A percentile compares a stretch with the other conserved stretches of the same genome.
Conservation (phyloP, 176 grass and related monocot genomes). For the Triticum dicoccoides region DNA sequence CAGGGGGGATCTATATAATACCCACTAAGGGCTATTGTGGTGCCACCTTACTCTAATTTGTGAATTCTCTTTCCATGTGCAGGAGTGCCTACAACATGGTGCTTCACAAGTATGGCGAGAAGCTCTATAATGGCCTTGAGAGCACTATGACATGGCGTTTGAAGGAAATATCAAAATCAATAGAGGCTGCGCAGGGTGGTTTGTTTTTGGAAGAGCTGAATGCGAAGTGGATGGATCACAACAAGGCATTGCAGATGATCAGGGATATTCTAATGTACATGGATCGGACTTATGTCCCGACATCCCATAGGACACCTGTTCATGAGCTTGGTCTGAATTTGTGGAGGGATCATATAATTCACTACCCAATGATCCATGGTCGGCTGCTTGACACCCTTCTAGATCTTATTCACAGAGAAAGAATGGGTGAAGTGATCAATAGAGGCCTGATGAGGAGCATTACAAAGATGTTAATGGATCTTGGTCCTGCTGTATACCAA, state of each 20-base stretch:
- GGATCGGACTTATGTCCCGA: slow-evolving; percentile 72
- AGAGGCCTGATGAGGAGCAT: slow-evolving; percentile 81
- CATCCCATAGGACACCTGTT: slow-evolving; percentile 64
- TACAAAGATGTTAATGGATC: slow-evolving; percentile 98
- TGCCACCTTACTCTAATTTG: slow-evolving; percentile 15
- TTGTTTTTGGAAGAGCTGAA: slow-evolving; percentile 87
- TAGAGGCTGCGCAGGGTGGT: slow-evolving; percentile 79
- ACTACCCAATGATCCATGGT: slow-evolving; percentile 58
- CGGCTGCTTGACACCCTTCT: slow-evolving; percentile 76
- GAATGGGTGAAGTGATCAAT: slow-evolving; percentile 87
- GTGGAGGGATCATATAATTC: slow-evolving; percentile 92
- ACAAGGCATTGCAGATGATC: slow-evolving; percentile 93
- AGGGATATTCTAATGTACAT: slow-evolving; percentile 98
- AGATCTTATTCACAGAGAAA: slow-evolving; percentile 77
- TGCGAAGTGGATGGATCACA: slow-evolving; percentile 87
- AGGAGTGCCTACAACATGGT: slow-evolving; percentile 99
- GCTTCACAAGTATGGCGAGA: slow-evolving; percentile 92
- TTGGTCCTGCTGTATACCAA: slow-evolving; percentile 82
- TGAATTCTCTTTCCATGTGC: background rate
- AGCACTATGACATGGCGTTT: slow-evolving; percentile 75
- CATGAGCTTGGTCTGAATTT: slow-evolving; percentile 92
- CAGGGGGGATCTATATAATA: too few species aligned
- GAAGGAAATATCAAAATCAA: slow-evolving; percentile 70
- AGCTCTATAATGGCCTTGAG: slow-evolving; percentile 71
- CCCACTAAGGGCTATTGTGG: background rate